Conservation (phyloP, 768 basidiomycete genomes). For the Lactarius quietus region DNA sequence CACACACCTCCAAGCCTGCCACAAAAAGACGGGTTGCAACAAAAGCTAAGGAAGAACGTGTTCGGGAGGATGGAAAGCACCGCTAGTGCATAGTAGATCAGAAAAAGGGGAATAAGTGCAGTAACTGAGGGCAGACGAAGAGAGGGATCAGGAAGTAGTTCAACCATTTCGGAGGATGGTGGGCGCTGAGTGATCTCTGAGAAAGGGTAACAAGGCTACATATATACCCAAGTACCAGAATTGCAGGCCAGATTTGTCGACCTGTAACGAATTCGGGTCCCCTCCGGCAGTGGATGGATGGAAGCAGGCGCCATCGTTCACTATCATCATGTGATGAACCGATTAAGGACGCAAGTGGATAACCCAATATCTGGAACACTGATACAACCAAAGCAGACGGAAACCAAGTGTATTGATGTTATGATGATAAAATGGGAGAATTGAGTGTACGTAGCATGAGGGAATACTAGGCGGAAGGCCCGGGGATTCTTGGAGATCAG, state of each 20-base stretch:
- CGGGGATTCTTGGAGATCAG: too few species aligned
- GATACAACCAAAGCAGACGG: too few species aligned
- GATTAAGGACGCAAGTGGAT: too few species aligned
- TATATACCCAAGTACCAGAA: neutral
- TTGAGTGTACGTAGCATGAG: too few species aligned
- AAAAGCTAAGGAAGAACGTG: neutral
- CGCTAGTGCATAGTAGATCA: slow-evolving; percentile 4
- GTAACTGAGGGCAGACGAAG: neutral
- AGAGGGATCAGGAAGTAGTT: neutral
- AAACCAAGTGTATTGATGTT: too few species aligned
- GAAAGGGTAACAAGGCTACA: neutral
- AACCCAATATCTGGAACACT: too few species aligned
- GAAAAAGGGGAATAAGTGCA: slow-evolving; percentile 1
- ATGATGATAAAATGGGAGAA: too few species aligned
- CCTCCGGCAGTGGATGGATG: neutral
- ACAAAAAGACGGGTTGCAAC: slow-evolving; percentile 1
- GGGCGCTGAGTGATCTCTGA: neutral
- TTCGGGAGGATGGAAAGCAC: slow-evolving; percentile 11
- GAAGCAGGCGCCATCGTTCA: neutral
- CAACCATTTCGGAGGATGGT: neutral
- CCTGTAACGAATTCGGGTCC: neutral
- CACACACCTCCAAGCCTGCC: neutral
- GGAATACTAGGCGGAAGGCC: too few species aligned
- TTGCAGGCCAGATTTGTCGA: neutral
- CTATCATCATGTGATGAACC: too few species aligned